Evolutionary conservation across 2,329 filamentous ascomycete species (phyloP), one percentile per base, ranked within the genome.

Genomic region (Colletotrichum australisinense): DNA sequence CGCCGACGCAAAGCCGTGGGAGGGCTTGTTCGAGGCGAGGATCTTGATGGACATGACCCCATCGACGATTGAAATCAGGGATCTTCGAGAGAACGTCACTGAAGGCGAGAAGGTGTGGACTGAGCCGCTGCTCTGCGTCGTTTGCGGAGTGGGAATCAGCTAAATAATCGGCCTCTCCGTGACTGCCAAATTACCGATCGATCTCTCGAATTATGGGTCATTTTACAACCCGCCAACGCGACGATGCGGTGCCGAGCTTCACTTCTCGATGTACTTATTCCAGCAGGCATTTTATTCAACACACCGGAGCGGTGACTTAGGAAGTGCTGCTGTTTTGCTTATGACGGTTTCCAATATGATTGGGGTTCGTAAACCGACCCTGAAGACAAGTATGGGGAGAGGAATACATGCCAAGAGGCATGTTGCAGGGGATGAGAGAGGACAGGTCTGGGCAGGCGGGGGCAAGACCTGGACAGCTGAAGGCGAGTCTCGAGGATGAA

Each of bases 91-190:
- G 35, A 81, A 83, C 11, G 80, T 90, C 7, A 78, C 78, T 2
- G 87, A 85, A 11, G 88, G 88, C 2, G 85, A 86, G 38, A 89
- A 87, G 79, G 82, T 80, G 11, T 91, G 89, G 89, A 86, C 83
- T 12, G 88, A 90, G 77, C 83, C 84, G 4, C 78, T 87, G 38
- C 79, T 82, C 60, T 91, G 89, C 74, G 82, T 90, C 46, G 77
- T 88, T 53, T 91, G 89, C 77, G 81, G 81, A 26, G 77, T 81
- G n/a, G 80, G 81, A 56, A 86, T 90, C 70, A 84, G 69, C 52
- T 74, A 69, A 87, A 67, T 87, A 81, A 81, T 35, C 5, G 38
- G 53, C 55, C 30, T 26, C 7, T 32, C 8, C 9, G 35, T 24
- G 63, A 38, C 62, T 52, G 52, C 11, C 38, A 67, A 67, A 65